Base-by-base conservation (phyloP, 169 alveolate genomes). In the Babesia gibsoni region DNA sequence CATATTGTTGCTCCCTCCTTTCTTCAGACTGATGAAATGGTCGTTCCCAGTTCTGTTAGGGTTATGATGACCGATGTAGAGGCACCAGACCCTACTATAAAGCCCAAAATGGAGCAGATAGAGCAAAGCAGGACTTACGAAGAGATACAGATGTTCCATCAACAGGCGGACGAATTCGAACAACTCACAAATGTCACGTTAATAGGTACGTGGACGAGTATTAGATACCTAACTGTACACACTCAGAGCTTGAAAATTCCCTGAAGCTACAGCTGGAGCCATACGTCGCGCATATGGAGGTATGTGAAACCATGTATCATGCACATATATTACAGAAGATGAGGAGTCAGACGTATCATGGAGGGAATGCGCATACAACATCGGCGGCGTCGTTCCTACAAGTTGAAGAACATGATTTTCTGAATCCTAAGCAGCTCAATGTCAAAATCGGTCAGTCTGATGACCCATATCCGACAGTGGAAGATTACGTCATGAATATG, bases 371-470 rank as follows among this genome's bases (percentile, higher is more conserved):
- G 49, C 42, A 27, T 7, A 14, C 18, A 18, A 23, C 10, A 43
- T 32, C 42, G 54, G 56, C 81, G 0, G 67, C 73, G 16, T 35
- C 67, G 50, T 78, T 78, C 42, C 8, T 78, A 42, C 64, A 78
- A 65, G 68, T 69, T 18, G 23, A 42, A 23, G 75, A 73, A 10
- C 2, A 10, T 25, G 66, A 33, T 22, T 49, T 78, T 54, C 74
- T 72, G 29, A 53, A 67, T 50, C 39, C 53, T 22, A 72, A 82
- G 46, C 84, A 78, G 22, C 59, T 86, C 63, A 86, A 86, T 37
- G 92, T 86, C 50, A 86, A 86, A 66, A 86, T 86, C 32, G 89
- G 92, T 42, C 92, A 86, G 61, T 78, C 92, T 10, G 92, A 86
- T 27, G 67, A 67, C 27, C 88, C 89, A 12, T 86, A 86, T 73